Evolutionary conservation across 176 grass and related monocot genomes (phyloP), one percentile per base, ranked within the genome.

Genomic region (Oropetium thomaeum): DNA sequence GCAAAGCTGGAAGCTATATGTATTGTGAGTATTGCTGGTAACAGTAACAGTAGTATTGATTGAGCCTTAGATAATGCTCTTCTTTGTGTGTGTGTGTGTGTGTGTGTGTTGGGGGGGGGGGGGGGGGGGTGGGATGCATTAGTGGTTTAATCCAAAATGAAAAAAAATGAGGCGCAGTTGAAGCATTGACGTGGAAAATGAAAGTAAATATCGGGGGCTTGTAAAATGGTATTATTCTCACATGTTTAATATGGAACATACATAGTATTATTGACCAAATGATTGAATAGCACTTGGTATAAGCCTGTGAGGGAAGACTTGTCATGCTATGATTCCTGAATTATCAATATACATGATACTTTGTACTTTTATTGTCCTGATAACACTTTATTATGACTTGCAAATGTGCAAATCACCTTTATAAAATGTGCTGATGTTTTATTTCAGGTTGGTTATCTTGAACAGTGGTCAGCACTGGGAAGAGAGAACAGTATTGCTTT

Each of bases 381-480:
- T 47, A 34, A 10, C 77, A 7, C 17, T 44, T 59, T n/a, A 30
- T 75, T 83, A 71, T 84, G 59, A 66, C 27, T 30, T 6, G 55
- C 22, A 78, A 77, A 73, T 74, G 51, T 11, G 48, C 48, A 71
- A 10, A 32, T 51, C 29, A 69, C 29, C 48, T 16, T 70, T 37
- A 54, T 77, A 68, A 73, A 67, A 40, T 68, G 8, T 63, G 5
- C 10, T 92, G 17, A 83, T 84, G 55, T 78, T 81, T 63, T 76
- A 16, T 41, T 73, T 66, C 84, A 99, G 96, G 87, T 96, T 79
- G 28, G 25, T 23, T 87, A 86, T 65, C 92, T 99, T 23, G 83
- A 95, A 67, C 69, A 88, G 51, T 99, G 96, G 96, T 79, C 69
- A 32, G 41, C 74, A 58, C 70, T 96, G 26, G 92, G 92, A 76